Evolutionary conservation across 352 stramenopile genomes (phyloP), one percentile per base, ranked within the genome.

Genomic region (Phytopythium montanum): DNA sequence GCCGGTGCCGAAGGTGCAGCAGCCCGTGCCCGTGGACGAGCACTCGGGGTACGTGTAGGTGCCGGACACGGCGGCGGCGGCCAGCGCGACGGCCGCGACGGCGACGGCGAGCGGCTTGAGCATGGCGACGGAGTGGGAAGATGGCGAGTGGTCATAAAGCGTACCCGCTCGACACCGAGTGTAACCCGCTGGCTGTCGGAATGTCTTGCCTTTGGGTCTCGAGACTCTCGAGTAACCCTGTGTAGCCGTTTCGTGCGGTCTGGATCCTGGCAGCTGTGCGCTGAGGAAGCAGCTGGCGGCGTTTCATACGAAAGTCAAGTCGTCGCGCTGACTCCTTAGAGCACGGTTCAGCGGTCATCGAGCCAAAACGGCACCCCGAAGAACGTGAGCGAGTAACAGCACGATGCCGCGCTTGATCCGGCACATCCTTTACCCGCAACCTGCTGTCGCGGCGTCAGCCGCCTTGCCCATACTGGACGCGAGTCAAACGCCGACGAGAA

Each of bases 41-140:
- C 81, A 91, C 59, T 80, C 55, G 5, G 81, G 81, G 66, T 84
- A 90, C 66, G 81, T 81, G 65, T 64, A 66, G 39, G 53, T 19
- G 29, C 53, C 63, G n/a, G n/a, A n/a, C n/a, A n/a, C n/a, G 13
- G 72, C 38, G 45, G 45, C 23, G 23, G 45, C 45, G 23, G 6
- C n/a, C 12, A 26, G 19, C 23, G 45, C 25, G 45, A 52, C 62
- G 13, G 75, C n/a, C 59, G 65, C 54, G 36, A 85, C 36, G 36
- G 36, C 33, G 33, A 23, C 34, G 38, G 59, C 62, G 54, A 65
- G 18, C n/a, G 29, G 44, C 59, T 66, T 59, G 28, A 68, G 65
- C 51, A 71, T 77, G 45, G 61, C 64, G 19, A 61, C 1, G n/a
- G 33, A 38, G 10, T n/a, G n/a, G 41, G 48, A 69, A 34, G 44